These are phyloP conservation scores for Coprinopsis cinerea DNA, from an alignment of 768 basidiomycete species.

Conservation along the genomic window DNA sequence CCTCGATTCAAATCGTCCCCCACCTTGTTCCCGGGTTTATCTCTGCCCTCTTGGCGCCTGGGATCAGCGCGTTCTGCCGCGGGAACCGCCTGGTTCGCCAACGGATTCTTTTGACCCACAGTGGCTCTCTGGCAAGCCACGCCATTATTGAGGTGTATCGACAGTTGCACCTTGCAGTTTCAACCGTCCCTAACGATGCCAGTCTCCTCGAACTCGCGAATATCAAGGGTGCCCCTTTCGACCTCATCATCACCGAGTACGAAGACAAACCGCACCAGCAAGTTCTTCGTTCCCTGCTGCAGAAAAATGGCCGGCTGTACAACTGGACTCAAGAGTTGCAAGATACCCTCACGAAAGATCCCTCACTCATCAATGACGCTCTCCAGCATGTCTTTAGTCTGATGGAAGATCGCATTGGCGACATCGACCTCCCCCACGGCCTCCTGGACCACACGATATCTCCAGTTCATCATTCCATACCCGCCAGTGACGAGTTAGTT, in stretches of 20 bases:
- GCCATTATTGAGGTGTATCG: neutral
- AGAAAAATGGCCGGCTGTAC: slow-evolving; percentile 8
- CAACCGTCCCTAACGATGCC: neutral
- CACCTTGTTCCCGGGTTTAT: slow-evolving; percentile 15
- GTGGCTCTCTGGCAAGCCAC: slow-evolving; percentile 4
- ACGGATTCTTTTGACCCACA: slow-evolving; percentile 15
- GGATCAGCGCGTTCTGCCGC: slow-evolving; percentile 14
- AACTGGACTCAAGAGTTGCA: slow-evolving; percentile 7
- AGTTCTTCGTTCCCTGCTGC: slow-evolving; percentile 5
- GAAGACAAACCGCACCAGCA: slow-evolving; percentile 9
- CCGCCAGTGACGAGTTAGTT: neutral
- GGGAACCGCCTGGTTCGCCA: slow-evolving; percentile 10
- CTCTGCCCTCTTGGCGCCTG: slow-evolving; percentile 14
- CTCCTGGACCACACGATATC: no score
- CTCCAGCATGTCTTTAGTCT: neutral
- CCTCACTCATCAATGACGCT: slow-evolving; percentile 2
- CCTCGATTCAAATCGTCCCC: slow-evolving; percentile 3
- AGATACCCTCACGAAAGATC: slow-evolving; percentile 1
- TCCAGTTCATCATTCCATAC: no score
- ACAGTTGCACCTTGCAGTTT: neutral
- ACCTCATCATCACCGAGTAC: slow-evolving; percentile 14
- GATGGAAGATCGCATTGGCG: neutral
- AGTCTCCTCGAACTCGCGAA: slow-evolving; percentile 11
- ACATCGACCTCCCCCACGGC: neutral
- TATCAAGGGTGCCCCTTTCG: slow-evolving; percentile 6